A percentile compares a stretch with the other conserved stretches of the same genome.
Evolutionary conservation across 2,329 filamentous ascomycete genomes (phyloP).

Genomic region (Clarireedia hainanense): DNA sequence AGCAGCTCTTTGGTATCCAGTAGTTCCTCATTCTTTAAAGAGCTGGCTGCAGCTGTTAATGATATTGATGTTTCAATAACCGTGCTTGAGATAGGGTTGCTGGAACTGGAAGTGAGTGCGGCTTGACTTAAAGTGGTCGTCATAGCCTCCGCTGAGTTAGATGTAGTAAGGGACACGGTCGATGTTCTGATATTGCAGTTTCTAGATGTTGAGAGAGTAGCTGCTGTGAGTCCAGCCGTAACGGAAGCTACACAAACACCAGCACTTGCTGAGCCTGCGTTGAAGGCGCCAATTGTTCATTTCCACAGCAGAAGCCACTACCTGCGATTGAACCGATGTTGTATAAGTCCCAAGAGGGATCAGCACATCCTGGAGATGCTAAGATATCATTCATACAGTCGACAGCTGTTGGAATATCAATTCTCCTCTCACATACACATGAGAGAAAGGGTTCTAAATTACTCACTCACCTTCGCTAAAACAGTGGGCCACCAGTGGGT

Average conservation of each 20-base stretch:
- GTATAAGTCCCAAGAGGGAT: background rate
- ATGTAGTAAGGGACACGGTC: background rate
- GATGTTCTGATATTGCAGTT: background rate
- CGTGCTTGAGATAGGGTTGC: background rate
- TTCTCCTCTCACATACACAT: too few relatives aligned
- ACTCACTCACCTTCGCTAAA: background rate
- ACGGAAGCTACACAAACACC: background rate
- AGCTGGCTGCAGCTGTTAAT: background rate
- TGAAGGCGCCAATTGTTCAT: background rate
- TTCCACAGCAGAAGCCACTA: background rate
- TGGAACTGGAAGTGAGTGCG: background rate
- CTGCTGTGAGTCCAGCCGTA: background rate
- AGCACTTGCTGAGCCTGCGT: background rate
- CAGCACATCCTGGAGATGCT: background rate
- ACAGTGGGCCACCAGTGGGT: background rate
- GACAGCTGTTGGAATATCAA: background rate
- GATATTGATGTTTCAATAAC: background rate
- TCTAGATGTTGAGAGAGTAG: background rate
- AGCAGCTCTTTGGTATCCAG: too few relatives aligned
- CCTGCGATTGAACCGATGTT: background rate
- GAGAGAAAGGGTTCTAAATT: background rate
- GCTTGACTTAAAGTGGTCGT: background rate
- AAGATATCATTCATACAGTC: background rate
- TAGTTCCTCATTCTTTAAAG: background rate
- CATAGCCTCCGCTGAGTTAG: background rate